phyloP scores from a whole-genome alignment of 805 yeast species.

The Teunomyces aglyptinius region DNA sequence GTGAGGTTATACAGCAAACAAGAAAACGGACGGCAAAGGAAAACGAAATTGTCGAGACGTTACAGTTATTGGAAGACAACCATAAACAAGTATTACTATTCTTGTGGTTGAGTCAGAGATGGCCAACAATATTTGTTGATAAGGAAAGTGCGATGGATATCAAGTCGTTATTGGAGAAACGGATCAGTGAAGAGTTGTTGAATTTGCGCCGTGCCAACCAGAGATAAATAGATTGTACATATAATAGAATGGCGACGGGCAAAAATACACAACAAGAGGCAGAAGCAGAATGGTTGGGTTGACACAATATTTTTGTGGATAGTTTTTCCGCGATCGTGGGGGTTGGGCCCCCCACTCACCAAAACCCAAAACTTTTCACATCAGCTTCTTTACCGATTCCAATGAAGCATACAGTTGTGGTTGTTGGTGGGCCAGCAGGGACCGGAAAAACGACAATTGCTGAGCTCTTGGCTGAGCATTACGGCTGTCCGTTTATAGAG shows the following conservation, averaged over 20 bases:
- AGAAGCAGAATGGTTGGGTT: background rate
- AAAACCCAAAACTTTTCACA: no score
- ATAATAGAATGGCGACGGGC: conserved; percentile 3
- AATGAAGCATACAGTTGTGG: conserved; percentile 37
- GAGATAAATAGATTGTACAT: conserved; percentile 1
- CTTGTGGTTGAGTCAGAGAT: conserved; percentile 85
- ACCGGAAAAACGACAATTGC: conserved; percentile 91
- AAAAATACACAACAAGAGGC: background rate
- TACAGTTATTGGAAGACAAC: conserved; percentile 52
- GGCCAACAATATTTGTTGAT: conserved; percentile 78
- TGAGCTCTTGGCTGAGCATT: conserved; percentile 41
- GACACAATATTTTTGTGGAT: no score
- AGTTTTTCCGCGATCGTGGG: no score
- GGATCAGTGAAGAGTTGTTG: conserved; percentile 50
- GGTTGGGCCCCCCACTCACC: no score
- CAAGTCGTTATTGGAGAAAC: conserved; percentile 64
- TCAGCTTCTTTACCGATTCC: no score
- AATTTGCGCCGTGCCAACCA: conserved; percentile 24
- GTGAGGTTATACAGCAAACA: conserved; percentile 18
- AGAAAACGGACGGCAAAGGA: conserved; percentile 18
- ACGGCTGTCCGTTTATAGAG: conserved; percentile 64
- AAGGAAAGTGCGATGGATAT: conserved; percentile 69
- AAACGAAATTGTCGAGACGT: conserved; percentile 18
- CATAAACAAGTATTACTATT: conserved; percentile 68
- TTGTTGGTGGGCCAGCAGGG: conserved; percentile 95